Conservation (phyloP, 371 early-diverging fungal genomes). For the Lichtheimia ramosa region DNA sequence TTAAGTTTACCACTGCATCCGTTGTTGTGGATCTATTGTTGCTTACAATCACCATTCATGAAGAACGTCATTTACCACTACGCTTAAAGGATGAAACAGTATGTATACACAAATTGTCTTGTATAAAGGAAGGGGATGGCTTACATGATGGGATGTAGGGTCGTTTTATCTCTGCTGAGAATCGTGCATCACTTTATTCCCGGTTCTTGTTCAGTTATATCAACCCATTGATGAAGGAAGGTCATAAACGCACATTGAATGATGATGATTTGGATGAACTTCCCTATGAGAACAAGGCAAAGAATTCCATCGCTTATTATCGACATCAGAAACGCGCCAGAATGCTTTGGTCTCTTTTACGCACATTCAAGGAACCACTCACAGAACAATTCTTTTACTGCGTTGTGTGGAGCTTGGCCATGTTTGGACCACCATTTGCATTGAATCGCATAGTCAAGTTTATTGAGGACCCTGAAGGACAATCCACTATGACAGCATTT, state of each 20-base stretch:
- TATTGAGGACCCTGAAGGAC: conserved; percentile 42
- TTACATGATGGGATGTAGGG: neutral
- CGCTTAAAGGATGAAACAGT: conserved; percentile 28
- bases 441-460: conserved; percentile 56
- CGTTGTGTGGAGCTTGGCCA: conserved; percentile 3
- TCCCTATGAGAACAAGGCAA: neutral
- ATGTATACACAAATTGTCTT: conserved; percentile 30
- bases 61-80: neutral
- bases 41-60: neutral
- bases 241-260: neutral
- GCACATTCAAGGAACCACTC: neutral
- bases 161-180: neutral
- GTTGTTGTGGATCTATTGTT: neutral
- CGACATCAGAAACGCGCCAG: neutral
- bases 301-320: neutral
- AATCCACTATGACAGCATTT: conserved; percentile 41
- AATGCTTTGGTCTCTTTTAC: neutral
- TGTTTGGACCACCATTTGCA: conserved; percentile 56
- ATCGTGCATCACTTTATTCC: neutral
- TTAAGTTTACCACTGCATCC: neutral
- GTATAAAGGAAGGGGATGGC: conserved; percentile 14
- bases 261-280: conserved; percentile 1
- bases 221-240: neutral
- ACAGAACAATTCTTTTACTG: neutral
- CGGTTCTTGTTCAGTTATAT: neutral